These are phyloP conservation scores for Brassica nigra DNA, from an alignment of 345 rosid genomes.

Conservation along the genomic window DNA sequence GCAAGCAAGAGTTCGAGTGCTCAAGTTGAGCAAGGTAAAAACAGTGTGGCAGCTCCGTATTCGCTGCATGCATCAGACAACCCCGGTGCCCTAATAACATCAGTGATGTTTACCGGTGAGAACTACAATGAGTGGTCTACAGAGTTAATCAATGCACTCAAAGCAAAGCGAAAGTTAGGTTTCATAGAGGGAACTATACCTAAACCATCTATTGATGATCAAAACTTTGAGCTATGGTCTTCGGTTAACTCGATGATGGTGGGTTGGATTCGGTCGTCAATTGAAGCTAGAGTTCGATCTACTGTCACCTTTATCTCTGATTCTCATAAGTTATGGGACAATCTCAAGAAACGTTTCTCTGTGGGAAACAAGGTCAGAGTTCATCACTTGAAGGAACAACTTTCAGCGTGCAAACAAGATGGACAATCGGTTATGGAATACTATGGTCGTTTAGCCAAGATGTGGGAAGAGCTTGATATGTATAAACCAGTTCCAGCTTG, in stretches of 20 bases:
- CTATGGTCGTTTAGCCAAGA: background rate
- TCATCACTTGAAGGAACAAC: background rate
- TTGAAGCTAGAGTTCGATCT: background rate
- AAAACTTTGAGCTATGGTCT: background rate
- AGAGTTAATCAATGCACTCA: background rate
- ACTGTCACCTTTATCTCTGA: background rate
- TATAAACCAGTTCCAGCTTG: background rate
- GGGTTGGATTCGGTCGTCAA: background rate
- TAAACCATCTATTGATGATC: background rate
- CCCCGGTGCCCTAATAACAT: background rate
- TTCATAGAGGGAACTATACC: background rate
- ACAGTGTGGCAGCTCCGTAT: background rate
- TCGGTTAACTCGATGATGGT: background rate
- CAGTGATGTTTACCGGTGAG: background rate
- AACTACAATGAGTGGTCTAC: no score
- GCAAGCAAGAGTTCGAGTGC: background rate
- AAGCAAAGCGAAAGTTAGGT: background rate
- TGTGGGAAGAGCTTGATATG: background rate
- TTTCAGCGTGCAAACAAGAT: background rate
- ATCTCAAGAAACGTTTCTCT: background rate
- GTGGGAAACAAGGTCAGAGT: background rate
- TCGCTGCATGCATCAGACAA: background rate
- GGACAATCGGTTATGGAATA: background rate
- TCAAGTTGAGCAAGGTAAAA: background rate
- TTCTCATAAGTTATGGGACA: background rate